Percentiles rank a stretch among this genome's conserved stretches.
Evolutionary conservation across 306 rosid species (phyloP).

Genomic region (Casuarina cunninghamiana): DNA sequence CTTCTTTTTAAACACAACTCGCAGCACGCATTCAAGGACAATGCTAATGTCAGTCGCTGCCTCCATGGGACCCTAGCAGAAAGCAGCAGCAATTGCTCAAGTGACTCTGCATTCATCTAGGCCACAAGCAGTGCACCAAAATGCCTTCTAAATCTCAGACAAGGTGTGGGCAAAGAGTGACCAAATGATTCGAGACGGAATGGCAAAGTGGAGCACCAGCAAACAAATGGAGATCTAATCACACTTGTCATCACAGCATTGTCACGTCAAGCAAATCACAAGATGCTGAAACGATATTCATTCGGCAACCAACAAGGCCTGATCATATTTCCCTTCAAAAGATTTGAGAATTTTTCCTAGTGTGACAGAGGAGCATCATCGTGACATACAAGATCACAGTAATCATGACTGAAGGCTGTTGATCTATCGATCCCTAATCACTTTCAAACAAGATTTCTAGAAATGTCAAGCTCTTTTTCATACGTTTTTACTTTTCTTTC

Average conservation of each 20-base stretch:
- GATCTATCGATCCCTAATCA: too few species aligned
- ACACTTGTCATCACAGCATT: slow-evolving; percentile 39
- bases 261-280: slow-evolving; percentile 27
- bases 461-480: too few species aligned
- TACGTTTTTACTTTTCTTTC: too few species aligned
- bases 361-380: too few species aligned
- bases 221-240: slow-evolving; percentile 58
- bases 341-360: background rate
- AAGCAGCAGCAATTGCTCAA: background rate
- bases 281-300: slow-evolving; percentile 16
- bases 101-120: background rate
- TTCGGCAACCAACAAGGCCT: slow-evolving; percentile 21
- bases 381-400: too few species aligned
- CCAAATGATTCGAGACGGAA: slow-evolving; percentile 9
- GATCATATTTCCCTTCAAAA: background rate
- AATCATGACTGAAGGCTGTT: too few species aligned
- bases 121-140: background rate
- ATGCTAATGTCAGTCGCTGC: background rate
- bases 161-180: background rate
- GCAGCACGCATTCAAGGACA: background rate
- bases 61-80: background rate
- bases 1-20: background rate
- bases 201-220: slow-evolving; percentile 38
- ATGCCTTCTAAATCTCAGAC: background rate
- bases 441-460: too few species aligned